Evolutionary conservation across 169 alveolate genomes (phyloP), one percentile per base, ranked within the genome.

Genomic region (Sarcocystis neurona): DNA sequence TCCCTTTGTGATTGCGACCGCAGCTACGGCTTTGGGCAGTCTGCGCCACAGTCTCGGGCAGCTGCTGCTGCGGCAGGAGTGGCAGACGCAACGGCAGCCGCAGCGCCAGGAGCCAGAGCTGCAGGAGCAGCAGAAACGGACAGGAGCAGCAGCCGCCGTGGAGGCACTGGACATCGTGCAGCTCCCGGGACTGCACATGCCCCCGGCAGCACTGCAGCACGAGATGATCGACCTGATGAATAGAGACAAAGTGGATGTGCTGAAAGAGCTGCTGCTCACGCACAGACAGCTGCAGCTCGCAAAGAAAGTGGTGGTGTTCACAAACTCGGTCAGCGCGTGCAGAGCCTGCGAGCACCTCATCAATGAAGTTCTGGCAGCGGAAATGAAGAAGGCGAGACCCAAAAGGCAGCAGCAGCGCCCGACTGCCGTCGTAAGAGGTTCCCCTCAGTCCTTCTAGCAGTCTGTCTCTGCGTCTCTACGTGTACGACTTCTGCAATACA

Each of bases 271-370:
- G n/a, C 85, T 88, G 30, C 72, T 46, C 47, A 50, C 56, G 46
- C 87, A 88, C n/a, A 79, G 78, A 34, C 68, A 34, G 46, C 53
- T 88, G 27, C 79, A 88, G n/a, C 66, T 44, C 43, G 68, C 72
- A 56, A 77, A 39, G 68, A 88, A 88, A 32, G 79, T 88, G 30
- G 63, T 88, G 46, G 58, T 88, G 50, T 88, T 88, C 84, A 77
- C 88, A 47, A 88, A 88, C 88, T 78, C 87, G 44, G 84, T 88
- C 79, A 70, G 79, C 68, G 68, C 88, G 46, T 88, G 91, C 72
- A 82, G 91, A 27, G 91, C 91, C 53, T 88, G 91, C 88, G 82
- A 72, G 6, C 41, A 23, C 34, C 43, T 39, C 34, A 39, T 39
- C 18, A 72, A 18, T 8, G 82, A 72, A 10, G 32, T 32, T 37